Conservation (phyloP, 148 eudicot species). For the Chenopodium formosanum region DNA sequence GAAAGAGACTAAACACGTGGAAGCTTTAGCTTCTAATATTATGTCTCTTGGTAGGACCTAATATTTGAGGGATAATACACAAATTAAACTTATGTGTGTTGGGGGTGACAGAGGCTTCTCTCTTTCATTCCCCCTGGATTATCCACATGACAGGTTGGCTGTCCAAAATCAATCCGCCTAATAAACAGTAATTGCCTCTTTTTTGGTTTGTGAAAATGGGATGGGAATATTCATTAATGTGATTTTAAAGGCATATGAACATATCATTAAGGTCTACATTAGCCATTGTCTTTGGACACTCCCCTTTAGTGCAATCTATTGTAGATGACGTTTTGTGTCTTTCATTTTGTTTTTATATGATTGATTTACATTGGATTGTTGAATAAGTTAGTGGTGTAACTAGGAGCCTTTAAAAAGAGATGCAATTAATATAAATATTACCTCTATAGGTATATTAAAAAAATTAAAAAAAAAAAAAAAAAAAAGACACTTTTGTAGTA, state of each 20-base stretch:
- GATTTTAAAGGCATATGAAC: background rate
- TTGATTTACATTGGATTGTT: background rate
- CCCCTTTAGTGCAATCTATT: background rate
- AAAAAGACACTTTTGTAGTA: too few species aligned
- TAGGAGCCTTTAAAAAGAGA: background rate
- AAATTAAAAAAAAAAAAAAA: too few species aligned
- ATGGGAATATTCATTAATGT: background rate
- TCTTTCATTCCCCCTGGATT: background rate
- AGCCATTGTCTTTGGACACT: background rate
- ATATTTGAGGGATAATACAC: conserved; percentile 15
- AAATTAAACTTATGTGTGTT: background rate
- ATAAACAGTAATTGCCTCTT: background rate
- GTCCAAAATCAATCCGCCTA: background rate
- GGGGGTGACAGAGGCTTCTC: too few species aligned
- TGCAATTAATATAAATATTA: background rate
- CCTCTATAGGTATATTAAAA: too few species aligned
- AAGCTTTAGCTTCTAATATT: conserved; percentile 34
- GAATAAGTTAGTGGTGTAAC: background rate
- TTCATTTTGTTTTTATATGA: background rate
- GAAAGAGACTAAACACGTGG: conserved; percentile 38
- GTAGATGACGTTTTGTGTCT: background rate
- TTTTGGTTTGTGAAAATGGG: background rate
- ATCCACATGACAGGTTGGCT: background rate
- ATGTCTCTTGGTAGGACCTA: conserved; percentile 41
- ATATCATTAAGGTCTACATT: background rate